A percentile compares a stretch with the other conserved stretches of the same genome.
Conservation (phyloP, 495 filamentous ascomycete genomes). For the Cairneyella variabilis region DNA sequence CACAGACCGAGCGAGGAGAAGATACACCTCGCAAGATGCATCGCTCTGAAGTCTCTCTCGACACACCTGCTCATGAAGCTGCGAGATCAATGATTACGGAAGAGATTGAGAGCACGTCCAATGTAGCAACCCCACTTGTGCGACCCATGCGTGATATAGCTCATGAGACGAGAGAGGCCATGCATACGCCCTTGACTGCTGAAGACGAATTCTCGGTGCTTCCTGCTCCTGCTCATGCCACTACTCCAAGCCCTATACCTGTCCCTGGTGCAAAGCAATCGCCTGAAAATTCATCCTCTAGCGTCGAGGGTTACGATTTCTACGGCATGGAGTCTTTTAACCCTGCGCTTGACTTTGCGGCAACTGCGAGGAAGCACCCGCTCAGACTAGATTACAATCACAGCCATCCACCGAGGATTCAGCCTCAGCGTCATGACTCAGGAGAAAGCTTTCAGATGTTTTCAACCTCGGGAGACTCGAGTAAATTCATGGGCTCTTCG, state of each 20-base stretch:
- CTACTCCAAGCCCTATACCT: constrained; percentile 34
- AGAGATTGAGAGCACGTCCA: constrained; percentile 69
- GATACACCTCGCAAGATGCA: constrained; percentile 31
- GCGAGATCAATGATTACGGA: constrained; percentile 38
- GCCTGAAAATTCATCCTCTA: constrained; percentile 34
- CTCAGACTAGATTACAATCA: constrained; percentile 30
- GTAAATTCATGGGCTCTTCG: constrained; percentile 36
- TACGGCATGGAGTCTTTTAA: constrained; percentile 47
- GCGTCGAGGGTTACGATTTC: constrained; percentile 54
- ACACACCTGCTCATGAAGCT: constrained; percentile 10
- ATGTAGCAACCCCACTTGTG: constrained; percentile 73
- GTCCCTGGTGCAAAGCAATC: constrained; percentile 14
- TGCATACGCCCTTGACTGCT: constrained; percentile 41
- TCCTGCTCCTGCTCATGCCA: constrained; percentile 21
- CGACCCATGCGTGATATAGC: constrained; percentile 45
- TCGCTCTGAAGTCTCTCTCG: constrained; percentile 21
- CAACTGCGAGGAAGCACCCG: constrained; percentile 22
- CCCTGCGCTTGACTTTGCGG: constrained; percentile 39
- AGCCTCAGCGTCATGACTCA: constrained; percentile 60
- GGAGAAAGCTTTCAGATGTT: constrained; percentile 81
- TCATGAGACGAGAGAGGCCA: constrained; percentile 35
- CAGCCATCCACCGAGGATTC: constrained; percentile 28
- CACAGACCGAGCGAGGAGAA: constrained; percentile 26
- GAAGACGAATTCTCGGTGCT: constrained; percentile 22
- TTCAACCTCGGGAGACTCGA: constrained; percentile 63